A percentile compares a stretch with the other conserved stretches of the same genome.
These are phyloP conservation scores for Chrysanthemum seticuspe DNA, from an alignment of 129 eudicot genomes.

Conservation along the genomic window DNA sequence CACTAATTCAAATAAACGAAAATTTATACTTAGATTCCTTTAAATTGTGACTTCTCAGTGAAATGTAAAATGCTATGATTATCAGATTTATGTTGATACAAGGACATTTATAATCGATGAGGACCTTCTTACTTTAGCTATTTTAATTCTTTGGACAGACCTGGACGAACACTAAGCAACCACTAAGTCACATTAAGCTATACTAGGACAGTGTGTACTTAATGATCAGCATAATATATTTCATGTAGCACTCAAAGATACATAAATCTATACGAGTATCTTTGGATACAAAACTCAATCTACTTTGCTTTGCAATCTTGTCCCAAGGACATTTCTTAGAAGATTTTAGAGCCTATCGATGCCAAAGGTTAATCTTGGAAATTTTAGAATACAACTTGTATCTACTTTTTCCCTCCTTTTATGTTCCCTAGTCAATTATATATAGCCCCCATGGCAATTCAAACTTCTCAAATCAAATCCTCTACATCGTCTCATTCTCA, in stretches of 20 bases:
- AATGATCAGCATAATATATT: slow-evolving; percentile 18
- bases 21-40: slow-evolving; percentile 1
- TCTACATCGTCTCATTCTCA: neutral
- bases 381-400: slow-evolving; percentile 19
- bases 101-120: no score
- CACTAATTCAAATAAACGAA: slow-evolving; percentile 3
- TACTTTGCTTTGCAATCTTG: slow-evolving; percentile 15
- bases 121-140: no score
- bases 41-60: no score
- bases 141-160: no score
- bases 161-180: no score
- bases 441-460: slow-evolving; percentile 15
- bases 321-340: slow-evolving; percentile 9
- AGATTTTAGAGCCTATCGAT: slow-evolving; percentile 12
- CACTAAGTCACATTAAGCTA: no score
- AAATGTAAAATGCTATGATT: no score
- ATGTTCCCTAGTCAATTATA: slow-evolving; percentile 18
- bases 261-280: slow-evolving; percentile 18
- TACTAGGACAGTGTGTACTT: slow-evolving; percentile 5
- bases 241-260: slow-evolving; percentile 27
- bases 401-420: slow-evolving; percentile 22
- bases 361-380: neutral
- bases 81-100: no score
- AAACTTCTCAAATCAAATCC: slow-evolving; percentile 8
- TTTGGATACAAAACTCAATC: slow-evolving; percentile 13